Base-by-base conservation (phyloP, 306 rosid species). In the Fragaria iinumae region DNA sequence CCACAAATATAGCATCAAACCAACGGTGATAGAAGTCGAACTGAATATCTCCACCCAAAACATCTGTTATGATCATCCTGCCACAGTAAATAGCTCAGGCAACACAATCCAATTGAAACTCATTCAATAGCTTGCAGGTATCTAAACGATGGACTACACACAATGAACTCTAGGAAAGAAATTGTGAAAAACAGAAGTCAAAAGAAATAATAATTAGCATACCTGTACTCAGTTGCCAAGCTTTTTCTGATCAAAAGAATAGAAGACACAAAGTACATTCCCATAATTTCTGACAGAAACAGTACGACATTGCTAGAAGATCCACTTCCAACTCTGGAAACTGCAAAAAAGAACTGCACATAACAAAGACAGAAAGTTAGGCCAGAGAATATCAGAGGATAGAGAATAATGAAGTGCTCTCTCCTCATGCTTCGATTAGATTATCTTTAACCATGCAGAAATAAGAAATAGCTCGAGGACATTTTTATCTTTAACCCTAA, bases 31-130 rank as follows among this genome's bases (percentile, higher is more conserved):
- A 95, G 59, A 95, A 95, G 86, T 95, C 99, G 63, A 95, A 95
- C 78, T 95, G 99, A 83, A 95, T 92, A 89, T 95, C 97, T 67
- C 98, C 98, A 44, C 98, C 99, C 86, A 95, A 77, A 56, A 92
- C 99, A 79, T 95, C 99, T n/a, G 99, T 95, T 72, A 95, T 95
- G 79, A 95, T 95, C 76, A 90, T 90, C 89, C 98, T 92, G 96
- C 73, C 72, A 82, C n/a, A 18, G 27, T 45, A 39, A 34, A 62
- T 52, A 48, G 72, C 55, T 62, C 21, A 80, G 74, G 71, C 48
- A 21, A 38, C 50, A 56, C 14, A 20, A 63, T 64, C 39, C 20
- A 63, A 32, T 36, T 23, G 29, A 16, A 39, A 23, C 21, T 59
- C 23, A 18, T 57, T n/a, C 36, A 57, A 44, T 47, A 44, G 64